Base-by-base conservation (phyloP, 805 yeast species). In the Candida piceae region DNA sequence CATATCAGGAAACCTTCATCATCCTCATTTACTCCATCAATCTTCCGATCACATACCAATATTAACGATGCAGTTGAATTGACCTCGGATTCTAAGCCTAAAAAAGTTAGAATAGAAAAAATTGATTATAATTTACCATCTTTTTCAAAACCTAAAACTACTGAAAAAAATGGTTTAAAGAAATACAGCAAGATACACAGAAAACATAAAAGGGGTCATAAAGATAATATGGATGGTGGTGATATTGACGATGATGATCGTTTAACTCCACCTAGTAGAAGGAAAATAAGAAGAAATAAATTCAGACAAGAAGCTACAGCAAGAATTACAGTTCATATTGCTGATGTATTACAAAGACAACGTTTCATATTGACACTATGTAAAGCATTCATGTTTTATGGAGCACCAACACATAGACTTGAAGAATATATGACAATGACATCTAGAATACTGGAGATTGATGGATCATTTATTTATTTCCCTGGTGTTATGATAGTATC, bases 401-500 rank as follows among this genome's bases (percentile, higher is more conserved):
- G 97, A 20, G 97, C 97, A 0, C 97, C 97, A 1, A 88, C 96
- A 1, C 97, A 90, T 58, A 72, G 97, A 53, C 62, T 90, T 35
- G 97, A 90, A 58, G 97, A 90, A 52, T 89, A 88, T 58, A 76
- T 90, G 83, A 73, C 80, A 19, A 82, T 86, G 88, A 89, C 97
- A 1, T 82, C 96, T 12, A 70, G 95, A 38, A 96, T 90, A 2
- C 67, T 90, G 40, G 97, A 88, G 57, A 85, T 90, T 34, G 96
- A 90, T 57, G 95, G 94, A 0, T 95, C 89, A 49, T 89, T 86
- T 49, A 69, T 90, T 37, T 90, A 90, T 56, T 72, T 90, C 39
- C 97, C 97, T 0, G 97, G 97, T 1, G 84, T 95, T 53, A 90
- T 90, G 96, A 76, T 90, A 45, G 79, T 85, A 9, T 84, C 96